Evolutionary conservation across 1,284 basidiomycete genomes (phyloP).

Genomic region (Cutaneotrichosporon sp.): DNA sequence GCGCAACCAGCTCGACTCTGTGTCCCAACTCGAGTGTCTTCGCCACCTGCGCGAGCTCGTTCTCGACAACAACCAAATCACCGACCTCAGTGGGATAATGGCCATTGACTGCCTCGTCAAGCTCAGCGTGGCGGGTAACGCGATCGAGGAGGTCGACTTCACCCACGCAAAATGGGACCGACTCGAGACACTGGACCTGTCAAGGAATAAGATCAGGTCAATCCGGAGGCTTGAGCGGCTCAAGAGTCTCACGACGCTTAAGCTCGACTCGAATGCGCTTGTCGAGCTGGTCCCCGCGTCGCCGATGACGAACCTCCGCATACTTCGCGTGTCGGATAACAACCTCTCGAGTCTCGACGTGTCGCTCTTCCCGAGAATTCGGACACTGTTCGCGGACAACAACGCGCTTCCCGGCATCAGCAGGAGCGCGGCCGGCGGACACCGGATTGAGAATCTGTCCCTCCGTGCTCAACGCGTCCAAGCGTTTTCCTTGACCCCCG

Average conservation of each 20-base stretch:
- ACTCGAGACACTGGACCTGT: conserved; percentile 76
- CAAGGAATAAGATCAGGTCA: conserved; percentile 65
- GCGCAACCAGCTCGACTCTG: conserved; percentile 78
- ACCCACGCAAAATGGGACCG: conserved; percentile 64
- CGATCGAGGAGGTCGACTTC: conserved; percentile 63
- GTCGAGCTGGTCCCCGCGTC: conserved; percentile 22
- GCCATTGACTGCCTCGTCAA: conserved; percentile 73
- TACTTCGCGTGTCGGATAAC: conserved; percentile 81
- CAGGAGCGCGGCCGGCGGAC: conserved; percentile 55
- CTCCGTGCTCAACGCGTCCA: conserved; percentile 71
- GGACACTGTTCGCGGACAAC: conserved; percentile 88
- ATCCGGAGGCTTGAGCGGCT: conserved; percentile 62
- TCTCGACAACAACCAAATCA: conserved; percentile 77
- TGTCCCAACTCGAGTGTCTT: conserved; percentile 75
- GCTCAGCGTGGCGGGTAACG: conserved; percentile 75
- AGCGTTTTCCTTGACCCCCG: conserved; percentile 52
- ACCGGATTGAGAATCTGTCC: conserved; percentile 79
- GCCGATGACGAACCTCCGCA: conserved; percentile 65
- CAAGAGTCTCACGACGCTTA: conserved; percentile 63
- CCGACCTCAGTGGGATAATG: conserved; percentile 70
- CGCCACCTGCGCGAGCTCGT: conserved; percentile 81
- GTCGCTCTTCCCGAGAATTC: conserved; percentile 63
- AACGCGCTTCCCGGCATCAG: conserved; percentile 60
- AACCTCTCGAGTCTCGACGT: conserved; percentile 65
- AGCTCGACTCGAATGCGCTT: conserved; percentile 69